Evolutionary conservation across 495 filamentous ascomycete species (phyloP), one percentile per base, ranked within the genome.

Genomic region (Cercophora newfieldiana): DNA sequence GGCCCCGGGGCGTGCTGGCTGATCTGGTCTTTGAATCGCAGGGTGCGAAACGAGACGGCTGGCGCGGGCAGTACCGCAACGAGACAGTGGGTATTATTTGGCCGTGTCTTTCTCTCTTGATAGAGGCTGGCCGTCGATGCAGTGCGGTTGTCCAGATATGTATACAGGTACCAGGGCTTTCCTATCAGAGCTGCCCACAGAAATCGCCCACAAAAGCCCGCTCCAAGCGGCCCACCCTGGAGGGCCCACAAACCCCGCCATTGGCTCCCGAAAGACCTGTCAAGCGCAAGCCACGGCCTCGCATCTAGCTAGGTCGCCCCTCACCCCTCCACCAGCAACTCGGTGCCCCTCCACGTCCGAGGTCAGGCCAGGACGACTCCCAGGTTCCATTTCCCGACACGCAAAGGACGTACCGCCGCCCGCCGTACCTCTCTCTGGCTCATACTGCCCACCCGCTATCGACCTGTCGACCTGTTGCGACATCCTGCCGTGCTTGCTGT

Each of bases 201-300:
- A n/a, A 26, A 33, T 33, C 31, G 56, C 56, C 28, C 56, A 33
- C 29, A 59, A 44, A 59, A 44, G 56, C 28, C 28, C 19, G 29
- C 28, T 18, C 28, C 21, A 53, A 53, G 21, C 6, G 54, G 6
- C 28, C 54, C 54, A 57, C 54, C 25, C 24, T 26, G 4, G 8
- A 19, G 54, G 50, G 50, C 50, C 50, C 54, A 19, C 51, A 47
- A 12, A 1, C 61, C 61, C 61, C 61, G 61, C 30, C 61, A 64
- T 64, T 64, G 61, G 61, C 51, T 64, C 30, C 61, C 61, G n/a
- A 54, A 37, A 22, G 18, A 37, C 47, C 30, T n/a, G 60, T 61
- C n/a, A 18, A 51, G 29, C 44, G 50, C 50, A 64, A 28, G 61
- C 61, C 61, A 64, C 61, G 61, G n/a, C 50, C 61, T 56, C 47